Base-by-base conservation (phyloP, 257 asterid species). In the Datura wrightii region DNA sequence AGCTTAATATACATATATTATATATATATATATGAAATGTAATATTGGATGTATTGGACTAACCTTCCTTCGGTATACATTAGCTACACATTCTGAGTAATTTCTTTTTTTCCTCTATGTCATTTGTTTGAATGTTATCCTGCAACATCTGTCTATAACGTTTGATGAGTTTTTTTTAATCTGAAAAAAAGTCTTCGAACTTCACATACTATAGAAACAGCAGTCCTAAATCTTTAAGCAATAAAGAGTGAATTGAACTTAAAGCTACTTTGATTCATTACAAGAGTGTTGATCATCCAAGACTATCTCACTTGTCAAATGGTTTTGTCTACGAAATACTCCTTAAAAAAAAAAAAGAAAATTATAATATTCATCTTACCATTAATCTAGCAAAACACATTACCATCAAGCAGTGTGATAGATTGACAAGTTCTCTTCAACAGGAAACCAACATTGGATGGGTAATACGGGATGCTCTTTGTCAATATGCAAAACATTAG, bases 401-500 rank as follows among this genome's bases (percentile, higher is more conserved):
- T 54, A 54, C 59, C n/a, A 13, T 54, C 18, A 14, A 14, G n/a
- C 2, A 54, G n/a, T 54, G 59, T 14, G 8, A 54, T 15, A 15
- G 18, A 54, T 2, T 54, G 2, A 54, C 18, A 54, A 54, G 59
- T 10, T 54, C n/a, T 53, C 18, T 24, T 24, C n/a, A 39, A 1
- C 0, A 5, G 60, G 60, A 54, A 54, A 54, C 60, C n/a, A 54
- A 7, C 31, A 37, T 7, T 37, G n/a, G 31, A 15, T 67, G 52
- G 52, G 52, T 52, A 70, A 8, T 4, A 50, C 31, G 46, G 18
- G 46, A 13, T 50, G 63, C 46, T 76, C 5, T 76, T 76, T 76
- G 62, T 50, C 62, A 76, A 76, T 48, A 24, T 76, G 63, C 82
- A 50, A 50, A 48, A 6, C 60, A 72, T 24, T 10, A 86, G 56